Evolutionary conservation across 192 early-diverging fungal species (phyloP).

Genomic region (Entomortierella chlamydospora): DNA sequence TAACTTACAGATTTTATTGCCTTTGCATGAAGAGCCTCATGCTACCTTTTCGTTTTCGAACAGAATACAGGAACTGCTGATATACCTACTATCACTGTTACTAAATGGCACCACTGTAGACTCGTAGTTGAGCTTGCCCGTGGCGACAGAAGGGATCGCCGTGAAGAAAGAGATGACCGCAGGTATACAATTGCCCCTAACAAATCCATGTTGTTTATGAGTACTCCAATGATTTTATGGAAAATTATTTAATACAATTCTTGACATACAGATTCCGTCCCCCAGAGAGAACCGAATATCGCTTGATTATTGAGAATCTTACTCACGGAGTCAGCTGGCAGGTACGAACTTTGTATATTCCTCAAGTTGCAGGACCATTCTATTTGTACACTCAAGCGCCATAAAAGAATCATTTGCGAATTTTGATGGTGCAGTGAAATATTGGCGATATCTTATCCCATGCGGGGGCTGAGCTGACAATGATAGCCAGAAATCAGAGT

Average conservation of each 20-base stretch:
- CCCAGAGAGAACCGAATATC: constrained; percentile 70
- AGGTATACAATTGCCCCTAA: constrained; percentile 21
- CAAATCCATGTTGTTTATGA: not conserved
- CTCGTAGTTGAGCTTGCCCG: constrained; percentile 88
- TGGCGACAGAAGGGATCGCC: constrained; percentile 67
- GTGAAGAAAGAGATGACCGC: constrained; percentile 61
- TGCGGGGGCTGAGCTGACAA: not conserved
- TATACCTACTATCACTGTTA: not conserved
- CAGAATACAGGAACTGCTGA: too few species aligned
- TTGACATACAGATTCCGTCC: constrained; percentile 50
- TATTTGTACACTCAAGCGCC: constrained; percentile 9
- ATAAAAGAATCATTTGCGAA: constrained; percentile 9
- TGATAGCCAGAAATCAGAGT: not conserved
- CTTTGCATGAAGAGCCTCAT: not conserved
- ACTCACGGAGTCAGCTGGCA: constrained; percentile 88
- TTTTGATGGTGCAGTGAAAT: not conserved
- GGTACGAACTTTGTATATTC: constrained; percentile 64
- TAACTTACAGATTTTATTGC: constrained; percentile 41
- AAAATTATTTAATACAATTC: not conserved
- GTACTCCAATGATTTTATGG: too few species aligned
- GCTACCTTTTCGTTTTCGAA: too few species aligned
- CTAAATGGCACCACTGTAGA: constrained; percentile 35
- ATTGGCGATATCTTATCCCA: not conserved
- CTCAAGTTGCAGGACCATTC: constrained; percentile 21
- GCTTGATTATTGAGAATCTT: constrained; percentile 84